phyloP scores from a whole-genome alignment of 2,329 filamentous ascomycete species.

The Podosphaera xanthii region DNA sequence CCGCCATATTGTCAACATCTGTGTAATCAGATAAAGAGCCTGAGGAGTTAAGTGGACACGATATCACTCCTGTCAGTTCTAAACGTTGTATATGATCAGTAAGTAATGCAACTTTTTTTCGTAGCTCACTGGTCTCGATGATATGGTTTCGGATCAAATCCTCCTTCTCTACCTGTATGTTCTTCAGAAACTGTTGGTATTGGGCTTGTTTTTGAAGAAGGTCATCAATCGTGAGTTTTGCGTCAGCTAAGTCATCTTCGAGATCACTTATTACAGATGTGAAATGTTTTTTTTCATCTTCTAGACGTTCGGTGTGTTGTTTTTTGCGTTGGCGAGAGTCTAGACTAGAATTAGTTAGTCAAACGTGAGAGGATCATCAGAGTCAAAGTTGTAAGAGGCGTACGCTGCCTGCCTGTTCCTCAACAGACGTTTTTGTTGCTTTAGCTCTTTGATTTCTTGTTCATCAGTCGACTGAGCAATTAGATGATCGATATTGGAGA shows the following conservation, averaged over 20 bases:
- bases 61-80: conserved; percentile 33
- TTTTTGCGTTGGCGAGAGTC: conserved; percentile 96
- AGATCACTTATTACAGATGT: conserved; percentile 52
- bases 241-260: conserved; percentile 50
- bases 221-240: conserved; percentile 47
- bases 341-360: conserved; percentile 32
- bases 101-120: conserved; percentile 76
- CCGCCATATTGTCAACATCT: conserved; percentile 64
- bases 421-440: conserved; percentile 88
- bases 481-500: conserved; percentile 83
- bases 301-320: conserved; percentile 87
- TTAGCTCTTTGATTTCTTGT: conserved; percentile 88
- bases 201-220: conserved; percentile 52
- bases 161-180: conserved; percentile 66
- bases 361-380: conserved; percentile 1
- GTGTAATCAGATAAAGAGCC: conserved; percentile 49
- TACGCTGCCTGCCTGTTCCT: conserved; percentile 94
- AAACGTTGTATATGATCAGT: conserved; percentile 48
- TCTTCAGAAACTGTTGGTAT: conserved; percentile 52
- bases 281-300: conserved; percentile 90
- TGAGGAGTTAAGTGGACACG: conserved; percentile 27
- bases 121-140: conserved; percentile 70
- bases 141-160: conserved; percentile 77
- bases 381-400: conserved; percentile 21
- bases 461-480: conserved; percentile 77